A percentile compares a stretch with the other conserved stretches of the same genome.
phyloP scores from a whole-genome alignment of 2,329 filamentous ascomycete genomes.

The Lachnellula suecica region DNA sequence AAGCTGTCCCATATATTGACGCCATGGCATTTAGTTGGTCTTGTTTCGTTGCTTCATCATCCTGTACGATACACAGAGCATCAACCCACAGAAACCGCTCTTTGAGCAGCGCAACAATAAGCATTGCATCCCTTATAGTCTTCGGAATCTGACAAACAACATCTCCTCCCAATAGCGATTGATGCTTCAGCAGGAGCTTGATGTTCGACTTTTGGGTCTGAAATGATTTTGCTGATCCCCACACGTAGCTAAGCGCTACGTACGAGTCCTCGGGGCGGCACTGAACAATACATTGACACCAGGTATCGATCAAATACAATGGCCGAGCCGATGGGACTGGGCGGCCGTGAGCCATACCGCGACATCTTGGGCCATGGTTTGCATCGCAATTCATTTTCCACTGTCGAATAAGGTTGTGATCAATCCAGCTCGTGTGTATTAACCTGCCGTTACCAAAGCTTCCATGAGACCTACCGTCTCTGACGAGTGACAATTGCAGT shows the following conservation, averaged over 20 bases:
- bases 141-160: neutral
- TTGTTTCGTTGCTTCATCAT: constrained; percentile 40
- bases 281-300: too few relatives aligned
- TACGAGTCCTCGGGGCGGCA: too few relatives aligned
- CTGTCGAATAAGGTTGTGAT: too few relatives aligned
- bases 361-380: too few relatives aligned
- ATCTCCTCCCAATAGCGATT: neutral
- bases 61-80: constrained; percentile 37
- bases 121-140: constrained; percentile 39
- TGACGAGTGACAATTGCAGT: too few relatives aligned
- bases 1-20: constrained; percentile 44
- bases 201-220: neutral
- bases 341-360: too few relatives aligned
- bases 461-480: too few relatives aligned
- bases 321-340: too few relatives aligned
- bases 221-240: neutral
- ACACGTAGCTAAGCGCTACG: neutral
- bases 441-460: too few relatives aligned
- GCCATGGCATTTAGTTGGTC: constrained; percentile 45
- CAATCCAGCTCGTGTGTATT: too few relatives aligned
- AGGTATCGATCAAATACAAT: too few relatives aligned
- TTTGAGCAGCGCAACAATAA: constrained; percentile 43
- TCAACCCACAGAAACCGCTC: constrained; percentile 48
- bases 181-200: neutral
- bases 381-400: too few relatives aligned